These are phyloP conservation scores for Calonectria henricotiae DNA, from an alignment of 2,329 filamentous ascomycete species.

Conservation along the genomic window DNA sequence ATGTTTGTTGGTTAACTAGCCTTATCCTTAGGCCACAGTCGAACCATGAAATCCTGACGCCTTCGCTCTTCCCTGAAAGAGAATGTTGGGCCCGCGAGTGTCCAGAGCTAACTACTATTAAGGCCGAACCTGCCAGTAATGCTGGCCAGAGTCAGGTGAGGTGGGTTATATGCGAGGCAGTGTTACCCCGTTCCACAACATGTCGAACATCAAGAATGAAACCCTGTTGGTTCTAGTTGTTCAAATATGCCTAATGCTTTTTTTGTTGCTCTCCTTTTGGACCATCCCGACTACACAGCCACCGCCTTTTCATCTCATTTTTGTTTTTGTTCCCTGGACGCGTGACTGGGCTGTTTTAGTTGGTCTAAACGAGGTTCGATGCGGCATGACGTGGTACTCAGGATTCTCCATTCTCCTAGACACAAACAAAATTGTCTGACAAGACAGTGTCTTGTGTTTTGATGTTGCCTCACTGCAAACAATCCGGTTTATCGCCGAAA, in stretches of 20 bases:
- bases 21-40: slow-evolving; percentile 12
- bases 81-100: not conserved
- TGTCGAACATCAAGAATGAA: slow-evolving; percentile 22
- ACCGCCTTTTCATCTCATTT: slow-evolving; percentile 43
- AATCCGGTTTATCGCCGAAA: not conserved
- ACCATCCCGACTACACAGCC: slow-evolving; percentile 18
- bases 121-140: not conserved
- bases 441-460: not conserved
- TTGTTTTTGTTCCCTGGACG: not conserved
- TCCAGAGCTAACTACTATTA: slow-evolving; percentile 19
- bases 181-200: slow-evolving; percentile 24
- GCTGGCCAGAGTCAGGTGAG: slow-evolving; percentile 49
- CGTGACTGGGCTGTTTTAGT: not conserved
- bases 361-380: not conserved
- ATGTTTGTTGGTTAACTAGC: slow-evolving; percentile 40
- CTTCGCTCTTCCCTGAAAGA: slow-evolving; percentile 9
- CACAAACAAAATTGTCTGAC: not conserved
- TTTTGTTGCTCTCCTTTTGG: slow-evolving; percentile 17
- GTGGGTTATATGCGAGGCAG: slow-evolving; percentile 44
- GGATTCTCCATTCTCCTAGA: slow-evolving; percentile 1
- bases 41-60: slow-evolving; percentile 12
- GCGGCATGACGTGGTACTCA: not conserved
- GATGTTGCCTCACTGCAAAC: not conserved
- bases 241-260: slow-evolving; percentile 24
- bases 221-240: slow-evolving; percentile 33